phyloP scores from a whole-genome alignment of 2,329 filamentous ascomycete species.

The Xylariaceae sp. region DNA sequence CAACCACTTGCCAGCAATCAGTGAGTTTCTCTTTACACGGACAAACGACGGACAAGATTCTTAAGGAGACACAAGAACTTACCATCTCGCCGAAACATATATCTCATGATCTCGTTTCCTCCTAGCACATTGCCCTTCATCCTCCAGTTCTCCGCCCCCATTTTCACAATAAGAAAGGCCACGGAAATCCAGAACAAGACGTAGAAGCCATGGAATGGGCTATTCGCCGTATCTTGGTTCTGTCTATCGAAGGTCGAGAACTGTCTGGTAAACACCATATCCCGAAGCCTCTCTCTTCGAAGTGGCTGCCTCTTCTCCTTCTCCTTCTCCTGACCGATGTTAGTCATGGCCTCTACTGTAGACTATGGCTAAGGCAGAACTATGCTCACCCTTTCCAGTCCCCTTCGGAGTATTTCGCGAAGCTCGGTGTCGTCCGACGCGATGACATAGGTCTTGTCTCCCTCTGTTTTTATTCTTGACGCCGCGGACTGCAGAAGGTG shows the following conservation, averaged over 20 bases:
- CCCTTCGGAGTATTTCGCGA: constrained; percentile 31
- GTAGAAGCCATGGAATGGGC: constrained; percentile 75
- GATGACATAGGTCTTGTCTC: constrained; percentile 20
- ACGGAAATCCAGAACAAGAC: constrained; percentile 74
- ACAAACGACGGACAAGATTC: background rate
- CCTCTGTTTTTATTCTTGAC: constrained; percentile 3
- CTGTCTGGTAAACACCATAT: constrained; percentile 67
- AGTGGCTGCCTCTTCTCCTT: constrained; percentile 12
- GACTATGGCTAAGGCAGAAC: background rate
- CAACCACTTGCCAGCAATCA: constrained; percentile 33
- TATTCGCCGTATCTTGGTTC: constrained; percentile 60
- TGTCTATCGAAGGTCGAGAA: constrained; percentile 73
- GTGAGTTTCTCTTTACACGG: background rate
- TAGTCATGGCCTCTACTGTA: background rate
- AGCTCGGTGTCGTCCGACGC: constrained; percentile 35
- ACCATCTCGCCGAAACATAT: constrained; percentile 57
- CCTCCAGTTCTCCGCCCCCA: constrained; percentile 64
- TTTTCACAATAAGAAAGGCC: constrained; percentile 60
- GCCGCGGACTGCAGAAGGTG: constrained; percentile 4
- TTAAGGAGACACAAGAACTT: constrained; percentile 8
- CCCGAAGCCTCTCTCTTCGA: constrained; percentile 33
- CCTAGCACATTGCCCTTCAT: constrained; percentile 66
- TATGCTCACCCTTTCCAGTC: constrained; percentile 24
- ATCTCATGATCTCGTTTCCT: constrained; percentile 65
- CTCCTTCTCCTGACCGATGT: constrained; percentile 7